Evolutionary conservation across 2,329 filamentous ascomycete genomes (phyloP).

Genomic region (Microsporum audouinii): DNA sequence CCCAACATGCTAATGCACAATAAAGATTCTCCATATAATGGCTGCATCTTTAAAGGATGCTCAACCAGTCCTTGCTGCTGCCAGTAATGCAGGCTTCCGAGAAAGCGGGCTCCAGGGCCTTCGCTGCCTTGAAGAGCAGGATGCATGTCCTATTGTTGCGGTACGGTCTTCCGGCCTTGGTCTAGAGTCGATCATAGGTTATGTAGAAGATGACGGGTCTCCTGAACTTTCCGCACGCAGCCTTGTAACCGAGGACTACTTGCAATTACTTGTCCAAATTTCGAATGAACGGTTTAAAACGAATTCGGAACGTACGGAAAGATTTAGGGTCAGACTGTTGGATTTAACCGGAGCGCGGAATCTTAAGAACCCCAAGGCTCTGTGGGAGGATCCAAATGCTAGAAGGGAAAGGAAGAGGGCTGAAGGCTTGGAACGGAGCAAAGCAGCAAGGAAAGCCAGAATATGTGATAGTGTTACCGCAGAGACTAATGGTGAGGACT

Average conservation of each 20-base stretch:
- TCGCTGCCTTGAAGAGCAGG: slow-evolving; percentile 37
- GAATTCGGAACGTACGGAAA: slow-evolving; percentile 31
- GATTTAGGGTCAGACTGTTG: slow-evolving; percentile 26
- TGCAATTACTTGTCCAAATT: slow-evolving; percentile 55
- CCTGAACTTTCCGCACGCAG: slow-evolving; percentile 33
- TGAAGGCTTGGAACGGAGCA: slow-evolving; percentile 31
- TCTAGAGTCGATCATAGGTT: slow-evolving; percentile 70
- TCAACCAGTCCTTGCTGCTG: slow-evolving; percentile 62
- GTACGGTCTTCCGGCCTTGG: slow-evolving; percentile 72
- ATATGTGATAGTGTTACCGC: background rate
- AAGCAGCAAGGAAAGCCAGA: slow-evolving; percentile 8
- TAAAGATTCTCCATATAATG: slow-evolving; percentile 76
- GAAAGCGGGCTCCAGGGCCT: slow-evolving; percentile 68
- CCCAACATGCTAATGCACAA: background rate
- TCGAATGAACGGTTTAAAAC: slow-evolving; percentile 50
- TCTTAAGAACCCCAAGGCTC: slow-evolving; percentile 6
- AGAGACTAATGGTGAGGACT: background rate
- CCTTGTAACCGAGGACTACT: slow-evolving; percentile 55
- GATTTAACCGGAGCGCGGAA: slow-evolving; percentile 14
- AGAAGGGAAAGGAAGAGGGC: slow-evolving; percentile 32
- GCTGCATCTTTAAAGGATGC: slow-evolving; percentile 64
- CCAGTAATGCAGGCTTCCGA: slow-evolving; percentile 71
- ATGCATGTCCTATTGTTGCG: slow-evolving; percentile 62
- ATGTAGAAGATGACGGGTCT: slow-evolving; percentile 19
- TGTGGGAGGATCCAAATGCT: slow-evolving; percentile 30